These are phyloP conservation scores for Exophiala phaeomuriformis DNA, from an alignment of 2,329 filamentous ascomycete genomes.

Conservation along the genomic window DNA sequence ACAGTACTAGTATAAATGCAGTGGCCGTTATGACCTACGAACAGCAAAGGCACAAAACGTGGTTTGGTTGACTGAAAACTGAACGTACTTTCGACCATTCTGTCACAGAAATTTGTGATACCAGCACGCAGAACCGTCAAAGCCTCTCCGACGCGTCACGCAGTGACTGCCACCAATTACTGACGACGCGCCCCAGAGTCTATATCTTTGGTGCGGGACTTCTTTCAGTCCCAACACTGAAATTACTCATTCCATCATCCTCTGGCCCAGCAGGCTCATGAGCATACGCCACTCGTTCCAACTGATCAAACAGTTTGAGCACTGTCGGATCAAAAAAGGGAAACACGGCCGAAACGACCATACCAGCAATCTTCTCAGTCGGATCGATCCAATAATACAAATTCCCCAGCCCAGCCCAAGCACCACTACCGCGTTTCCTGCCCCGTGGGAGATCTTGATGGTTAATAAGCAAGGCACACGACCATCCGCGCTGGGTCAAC, in stretches of 20 bases:
- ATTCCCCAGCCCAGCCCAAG: slow-evolving; percentile 24
- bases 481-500: slow-evolving; percentile 15
- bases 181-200: no score
- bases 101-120: no score
- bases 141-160: no score
- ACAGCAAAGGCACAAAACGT: no score
- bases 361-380: slow-evolving; percentile 10
- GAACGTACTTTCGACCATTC: no score
- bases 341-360: slow-evolving; percentile 10
- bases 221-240: background rate
- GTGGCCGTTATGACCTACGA: no score
- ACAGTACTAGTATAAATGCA: no score
- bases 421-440: slow-evolving; percentile 17
- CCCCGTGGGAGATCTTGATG: slow-evolving; percentile 17
- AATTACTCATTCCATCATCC: background rate
- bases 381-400: slow-evolving; percentile 25
- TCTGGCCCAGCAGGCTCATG: background rate
- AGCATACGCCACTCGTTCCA: slow-evolving; percentile 23
- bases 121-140: no score
- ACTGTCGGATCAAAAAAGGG: slow-evolving; percentile 18
- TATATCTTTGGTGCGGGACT: background rate
- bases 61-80: no score
- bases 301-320: slow-evolving; percentile 17
- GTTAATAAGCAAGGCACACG: slow-evolving; percentile 20
- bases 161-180: no score